Percentiles rank a stretch among this genome's conserved stretches.
These are phyloP conservation scores for Boletus sp. DNA, from an alignment of 768 basidiomycete genomes.

Conservation along the genomic window DNA sequence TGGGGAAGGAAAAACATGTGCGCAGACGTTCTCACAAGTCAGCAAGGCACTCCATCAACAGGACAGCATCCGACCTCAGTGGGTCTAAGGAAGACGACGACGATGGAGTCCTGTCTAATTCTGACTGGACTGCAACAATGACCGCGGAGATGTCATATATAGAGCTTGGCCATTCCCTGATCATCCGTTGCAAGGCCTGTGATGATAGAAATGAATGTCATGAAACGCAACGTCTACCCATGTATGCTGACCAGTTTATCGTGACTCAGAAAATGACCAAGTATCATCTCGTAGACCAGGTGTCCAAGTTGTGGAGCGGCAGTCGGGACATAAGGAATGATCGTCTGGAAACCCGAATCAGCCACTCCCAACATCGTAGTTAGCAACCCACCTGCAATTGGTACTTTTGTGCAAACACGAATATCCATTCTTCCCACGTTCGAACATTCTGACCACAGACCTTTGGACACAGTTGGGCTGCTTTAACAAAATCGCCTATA, in stretches of 20 bases:
- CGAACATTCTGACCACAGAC: slow-evolving; percentile 77
- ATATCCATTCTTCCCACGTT: slow-evolving; percentile 97
- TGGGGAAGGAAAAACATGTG: not conserved
- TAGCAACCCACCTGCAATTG: slow-evolving; percentile 63
- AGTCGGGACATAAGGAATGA: slow-evolving; percentile 89
- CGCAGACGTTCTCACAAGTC: slow-evolving; percentile 60
- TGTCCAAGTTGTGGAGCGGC: slow-evolving; percentile 74
- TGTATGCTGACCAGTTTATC: slow-evolving; percentile 58
- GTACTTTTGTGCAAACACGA: slow-evolving; percentile 77
- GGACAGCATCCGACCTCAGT: slow-evolving; percentile 44
- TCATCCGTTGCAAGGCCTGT: slow-evolving; percentile 71
- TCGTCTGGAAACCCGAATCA: slow-evolving; percentile 45
- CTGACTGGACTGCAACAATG: slow-evolving; percentile 82
- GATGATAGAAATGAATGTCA: not conserved
- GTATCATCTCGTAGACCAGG: slow-evolving; percentile 92
- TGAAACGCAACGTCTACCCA: not conserved
- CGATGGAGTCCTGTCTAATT: slow-evolving; percentile 62
- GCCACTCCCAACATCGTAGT: not conserved
- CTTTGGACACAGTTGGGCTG: slow-evolving; percentile 78
- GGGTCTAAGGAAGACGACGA: slow-evolving; percentile 45
- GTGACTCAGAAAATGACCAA: slow-evolving; percentile 78
- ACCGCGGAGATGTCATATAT: slow-evolving; percentile 89
- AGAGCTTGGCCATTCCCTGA: slow-evolving; percentile 85
- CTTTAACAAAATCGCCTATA: slow-evolving; percentile 65
- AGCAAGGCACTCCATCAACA: slow-evolving; percentile 92